Conservation (phyloP, 331 rosid species). For the Malus hybrid region DNA sequence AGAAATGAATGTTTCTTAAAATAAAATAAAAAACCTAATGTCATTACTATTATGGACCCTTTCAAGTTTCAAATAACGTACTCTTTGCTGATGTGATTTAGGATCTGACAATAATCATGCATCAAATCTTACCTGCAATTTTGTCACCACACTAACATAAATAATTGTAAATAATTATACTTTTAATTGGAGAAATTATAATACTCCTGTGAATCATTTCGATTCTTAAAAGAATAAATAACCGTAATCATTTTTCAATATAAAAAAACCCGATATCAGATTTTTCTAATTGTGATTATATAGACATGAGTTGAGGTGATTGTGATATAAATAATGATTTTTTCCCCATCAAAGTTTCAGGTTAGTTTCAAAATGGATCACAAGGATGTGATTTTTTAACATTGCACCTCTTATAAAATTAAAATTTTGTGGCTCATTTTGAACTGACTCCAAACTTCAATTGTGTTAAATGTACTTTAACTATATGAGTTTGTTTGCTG, state of each 20-base stretch:
- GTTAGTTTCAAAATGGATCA: too few relatives aligned
- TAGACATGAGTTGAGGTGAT: neutral
- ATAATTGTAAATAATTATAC: neutral
- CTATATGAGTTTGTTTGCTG: neutral
- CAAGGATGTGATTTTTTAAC: too few relatives aligned
- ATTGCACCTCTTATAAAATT: too few relatives aligned
- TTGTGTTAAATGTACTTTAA: too few relatives aligned
- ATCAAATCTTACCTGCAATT: conserved; percentile 15
- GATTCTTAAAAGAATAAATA: too few relatives aligned
- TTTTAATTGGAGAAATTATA: too few relatives aligned
- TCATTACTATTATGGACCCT: conserved; percentile 15
- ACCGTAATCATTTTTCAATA: too few relatives aligned
- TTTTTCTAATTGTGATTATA: neutral
- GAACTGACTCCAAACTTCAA: too few relatives aligned
- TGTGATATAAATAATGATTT: neutral
- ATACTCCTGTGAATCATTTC: too few relatives aligned
- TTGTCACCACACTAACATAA: conserved; percentile 14
- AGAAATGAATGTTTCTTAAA: neutral
- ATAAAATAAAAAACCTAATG: neutral
- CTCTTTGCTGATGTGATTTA: conserved; percentile 19
- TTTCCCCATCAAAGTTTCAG: too few relatives aligned
- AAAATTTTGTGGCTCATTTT: too few relatives aligned
- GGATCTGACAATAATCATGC: neutral
- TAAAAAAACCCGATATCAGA: neutral
- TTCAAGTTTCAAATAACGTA: neutral